Percentiles rank a stretch among this genome's conserved stretches.
phyloP scores from a whole-genome alignment of 2,329 filamentous ascomycete species.

The Fusarium sp. region DNA sequence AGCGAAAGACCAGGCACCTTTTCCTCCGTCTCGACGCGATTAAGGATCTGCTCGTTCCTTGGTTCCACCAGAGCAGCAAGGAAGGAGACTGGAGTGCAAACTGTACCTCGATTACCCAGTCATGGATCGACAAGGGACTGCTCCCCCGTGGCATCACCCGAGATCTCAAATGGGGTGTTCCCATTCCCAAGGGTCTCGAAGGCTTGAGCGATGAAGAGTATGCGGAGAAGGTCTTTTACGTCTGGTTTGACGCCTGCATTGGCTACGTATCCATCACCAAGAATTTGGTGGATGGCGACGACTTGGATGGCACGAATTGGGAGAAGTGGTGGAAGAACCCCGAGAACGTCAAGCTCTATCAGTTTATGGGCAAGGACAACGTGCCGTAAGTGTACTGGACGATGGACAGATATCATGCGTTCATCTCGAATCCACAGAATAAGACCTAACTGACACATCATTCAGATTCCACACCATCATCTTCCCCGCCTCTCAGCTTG shows the following conservation, averaged over 20 bases:
- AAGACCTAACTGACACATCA: slow-evolving; percentile 10
- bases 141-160: slow-evolving; percentile 89
- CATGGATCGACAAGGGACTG: slow-evolving; percentile 84
- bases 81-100: slow-evolving; percentile 82
- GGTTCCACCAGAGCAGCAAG: slow-evolving; percentile 76
- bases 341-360: slow-evolving; percentile 86
- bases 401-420: neutral
- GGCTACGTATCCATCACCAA: slow-evolving; percentile 96
- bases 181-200: slow-evolving; percentile 58
- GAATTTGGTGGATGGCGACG: slow-evolving; percentile 73
- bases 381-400: slow-evolving; percentile 55
- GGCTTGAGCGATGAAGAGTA: slow-evolving; percentile 64
- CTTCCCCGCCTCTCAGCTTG: slow-evolving; percentile 87
- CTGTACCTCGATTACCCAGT: slow-evolving; percentile 77
- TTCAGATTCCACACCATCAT: slow-evolving; percentile 77
- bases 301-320: slow-evolving; percentile 71
- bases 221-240: slow-evolving; percentile 80
- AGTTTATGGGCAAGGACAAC: slow-evolving; percentile 87
- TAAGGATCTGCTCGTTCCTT: slow-evolving; percentile 78
- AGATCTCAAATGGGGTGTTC: slow-evolving; percentile 88
- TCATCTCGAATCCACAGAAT: too few species aligned
- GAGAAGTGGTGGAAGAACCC: slow-evolving; percentile 95
- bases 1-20: slow-evolving; percentile 86
- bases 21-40: slow-evolving; percentile 88
- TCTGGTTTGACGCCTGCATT: slow-evolving; percentile 93